Percentiles rank a stretch among this genome's conserved stretches.
These are phyloP conservation scores for Rosa hybrid DNA, from an alignment of 331 rosid genomes.

Conservation along the genomic window DNA sequence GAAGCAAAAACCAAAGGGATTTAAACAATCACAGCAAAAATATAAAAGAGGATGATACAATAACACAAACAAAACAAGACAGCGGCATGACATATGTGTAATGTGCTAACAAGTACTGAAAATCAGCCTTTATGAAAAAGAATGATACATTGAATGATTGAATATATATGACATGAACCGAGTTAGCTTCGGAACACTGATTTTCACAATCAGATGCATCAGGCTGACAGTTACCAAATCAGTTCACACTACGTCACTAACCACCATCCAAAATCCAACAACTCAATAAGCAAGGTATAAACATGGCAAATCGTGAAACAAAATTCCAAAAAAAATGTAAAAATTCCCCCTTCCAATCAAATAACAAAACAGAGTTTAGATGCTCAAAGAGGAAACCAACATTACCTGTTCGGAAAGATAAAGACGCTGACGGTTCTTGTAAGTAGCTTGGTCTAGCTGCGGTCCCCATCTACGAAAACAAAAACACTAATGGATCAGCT, in stretches of 20 bases:
- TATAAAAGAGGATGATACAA: neutral
- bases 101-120: neutral
- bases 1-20: neutral
- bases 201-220: neutral
- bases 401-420: slow-evolving; percentile 70
- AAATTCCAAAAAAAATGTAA: neutral
- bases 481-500: slow-evolving; percentile 15
- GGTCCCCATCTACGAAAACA: slow-evolving; percentile 66
- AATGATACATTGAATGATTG: neutral
- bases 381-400: neutral
- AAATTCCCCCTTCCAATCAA: no score
- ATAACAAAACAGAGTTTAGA: no score
- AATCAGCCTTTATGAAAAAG: neutral
- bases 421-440: slow-evolving; percentile 79
- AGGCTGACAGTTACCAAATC: no score
- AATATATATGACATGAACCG: neutral
- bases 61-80: neutral
- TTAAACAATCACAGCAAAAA: neutral
- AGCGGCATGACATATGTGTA: neutral
- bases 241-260: no score
- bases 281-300: neutral
- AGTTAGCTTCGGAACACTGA: neutral
- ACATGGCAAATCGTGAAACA: neutral
- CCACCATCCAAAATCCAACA: no score
- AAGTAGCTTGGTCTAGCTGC: slow-evolving; percentile 54